Evolutionary conservation across 306 rosid species (phyloP).

Genomic region (Luffa acutangula): DNA sequence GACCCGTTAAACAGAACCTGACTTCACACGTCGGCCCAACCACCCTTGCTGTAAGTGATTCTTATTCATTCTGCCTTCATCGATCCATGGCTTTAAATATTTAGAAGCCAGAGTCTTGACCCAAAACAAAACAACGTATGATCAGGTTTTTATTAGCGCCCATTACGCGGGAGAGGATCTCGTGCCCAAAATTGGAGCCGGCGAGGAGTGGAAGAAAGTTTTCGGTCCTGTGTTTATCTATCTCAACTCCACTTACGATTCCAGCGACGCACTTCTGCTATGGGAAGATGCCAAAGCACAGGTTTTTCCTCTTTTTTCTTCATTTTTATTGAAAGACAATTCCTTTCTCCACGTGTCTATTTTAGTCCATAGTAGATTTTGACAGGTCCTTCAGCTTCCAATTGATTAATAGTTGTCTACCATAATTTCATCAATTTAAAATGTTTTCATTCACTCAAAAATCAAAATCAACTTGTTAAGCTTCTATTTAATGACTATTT

Average conservation of each 20-base stretch:
- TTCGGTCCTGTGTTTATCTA: slow-evolving; percentile 37
- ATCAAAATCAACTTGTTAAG: too few relatives aligned
- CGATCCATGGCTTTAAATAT: neutral
- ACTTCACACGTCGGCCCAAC: slow-evolving; percentile 97
- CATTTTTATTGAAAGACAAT: neutral
- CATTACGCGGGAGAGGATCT: slow-evolving; percentile 37
- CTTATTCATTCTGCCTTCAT: neutral
- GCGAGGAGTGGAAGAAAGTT: slow-evolving; percentile 41
- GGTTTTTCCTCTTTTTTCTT: slow-evolving; percentile 10
- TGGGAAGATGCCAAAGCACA: slow-evolving; percentile 39
- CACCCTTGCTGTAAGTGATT: slow-evolving; percentile 62
- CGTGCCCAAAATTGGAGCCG: slow-evolving; percentile 28
- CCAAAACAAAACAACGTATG: neutral
- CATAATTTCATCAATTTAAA: too few relatives aligned
- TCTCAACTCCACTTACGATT: slow-evolving; percentile 20
- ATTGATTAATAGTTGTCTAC: too few relatives aligned
- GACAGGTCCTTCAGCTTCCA: neutral
- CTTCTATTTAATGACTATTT: too few relatives aligned
- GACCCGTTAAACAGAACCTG: slow-evolving; percentile 77
- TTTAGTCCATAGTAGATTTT: too few relatives aligned
- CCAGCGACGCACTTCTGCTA: slow-evolving; percentile 17
- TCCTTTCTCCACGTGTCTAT: too few relatives aligned
- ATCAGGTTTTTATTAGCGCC: slow-evolving; percentile 36
- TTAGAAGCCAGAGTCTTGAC: neutral
- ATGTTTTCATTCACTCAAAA: too few relatives aligned